These are phyloP conservation scores for Aureobasidium sp. DNA, from an alignment of 2,329 filamentous ascomycete species.

Conservation along the genomic window DNA sequence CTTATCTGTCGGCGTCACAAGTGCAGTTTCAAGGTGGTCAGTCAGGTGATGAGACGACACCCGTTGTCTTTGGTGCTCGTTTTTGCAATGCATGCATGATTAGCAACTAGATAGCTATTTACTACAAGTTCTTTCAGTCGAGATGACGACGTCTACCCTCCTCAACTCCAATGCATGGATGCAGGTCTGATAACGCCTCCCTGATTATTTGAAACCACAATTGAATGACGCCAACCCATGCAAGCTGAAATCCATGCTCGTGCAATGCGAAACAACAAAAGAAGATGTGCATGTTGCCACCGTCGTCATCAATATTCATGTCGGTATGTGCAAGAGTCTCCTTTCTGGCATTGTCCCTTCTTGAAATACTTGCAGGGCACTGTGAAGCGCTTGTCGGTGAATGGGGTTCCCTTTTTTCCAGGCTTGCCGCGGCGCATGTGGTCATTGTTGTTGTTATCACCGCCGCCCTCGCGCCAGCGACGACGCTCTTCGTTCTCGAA, in stretches of 20 bases:
- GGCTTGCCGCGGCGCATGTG: slow-evolving; percentile 16
- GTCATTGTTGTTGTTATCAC: slow-evolving; percentile 19
- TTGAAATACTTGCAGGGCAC: slow-evolving; percentile 47
- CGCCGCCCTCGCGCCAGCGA: slow-evolving; percentile 29
- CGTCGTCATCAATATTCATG: slow-evolving; percentile 10
- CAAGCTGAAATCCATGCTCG: not conserved
- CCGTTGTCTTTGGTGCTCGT: not conserved
- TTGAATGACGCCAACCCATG: slow-evolving; percentile 7
- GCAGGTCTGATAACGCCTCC: slow-evolving; percentile 3
- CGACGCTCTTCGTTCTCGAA: slow-evolving; percentile 30
- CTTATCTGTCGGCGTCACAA: slow-evolving; percentile 4
- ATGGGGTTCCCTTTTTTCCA: slow-evolving; percentile 18
- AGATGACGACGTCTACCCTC: not conserved
- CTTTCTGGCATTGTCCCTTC: slow-evolving; percentile 48
- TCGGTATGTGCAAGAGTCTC: slow-evolving; percentile 39
- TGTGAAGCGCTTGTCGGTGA: slow-evolving; percentile 25
- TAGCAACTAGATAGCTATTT: not conserved
- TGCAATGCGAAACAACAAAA: not conserved
- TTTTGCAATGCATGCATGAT: slow-evolving; percentile 10
- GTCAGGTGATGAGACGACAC: not conserved
- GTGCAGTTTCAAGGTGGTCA: not conserved
- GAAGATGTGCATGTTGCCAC: slow-evolving; percentile 3
- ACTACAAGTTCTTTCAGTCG: not conserved
- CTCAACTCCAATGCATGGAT: not conserved
- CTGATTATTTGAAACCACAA: not conserved